Conservation (phyloP, 2,329 filamentous ascomycete genomes). For the Seiridium cupressi region DNA sequence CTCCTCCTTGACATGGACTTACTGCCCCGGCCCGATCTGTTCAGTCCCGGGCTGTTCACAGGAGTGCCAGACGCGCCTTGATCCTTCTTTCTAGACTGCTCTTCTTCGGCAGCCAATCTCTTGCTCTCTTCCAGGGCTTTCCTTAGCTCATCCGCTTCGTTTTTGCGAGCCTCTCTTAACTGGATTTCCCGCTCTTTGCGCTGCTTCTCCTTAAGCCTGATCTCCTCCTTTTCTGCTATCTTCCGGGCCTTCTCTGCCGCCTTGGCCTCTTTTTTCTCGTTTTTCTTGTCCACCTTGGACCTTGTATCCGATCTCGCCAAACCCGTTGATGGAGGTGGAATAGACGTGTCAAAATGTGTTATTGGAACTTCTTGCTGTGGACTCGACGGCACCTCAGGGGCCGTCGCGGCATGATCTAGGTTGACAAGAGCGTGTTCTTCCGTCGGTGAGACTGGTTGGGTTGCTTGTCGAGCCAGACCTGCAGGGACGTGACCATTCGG, state of each 20-base stretch:
- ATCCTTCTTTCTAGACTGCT: conserved; percentile 50
- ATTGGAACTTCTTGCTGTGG: conserved; percentile 24
- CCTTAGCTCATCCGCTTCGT: conserved; percentile 52
- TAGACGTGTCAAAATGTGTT: conserved; percentile 22
- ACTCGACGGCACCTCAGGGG: conserved; percentile 40
- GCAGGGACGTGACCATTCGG: conserved; percentile 37
- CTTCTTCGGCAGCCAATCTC: conserved; percentile 50
- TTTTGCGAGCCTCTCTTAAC: conserved; percentile 36
- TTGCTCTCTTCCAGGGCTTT: conserved; percentile 59
- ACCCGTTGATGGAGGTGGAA: conserved; percentile 14
- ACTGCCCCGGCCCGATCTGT: conserved; percentile 67
- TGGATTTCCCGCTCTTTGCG: conserved; percentile 33
- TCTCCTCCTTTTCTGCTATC: conserved; percentile 43
- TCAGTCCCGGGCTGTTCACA: conserved; percentile 46
- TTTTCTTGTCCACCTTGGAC: conserved; percentile 61
- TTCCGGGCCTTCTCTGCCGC: conserved; percentile 49
- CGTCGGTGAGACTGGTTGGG: conserved; percentile 44
- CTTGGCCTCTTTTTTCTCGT: conserved; percentile 68
- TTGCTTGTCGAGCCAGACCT: conserved; percentile 48
- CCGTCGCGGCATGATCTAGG: conserved; percentile 66
- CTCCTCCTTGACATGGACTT: conserved; percentile 79
- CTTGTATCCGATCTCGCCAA: conserved; percentile 30
- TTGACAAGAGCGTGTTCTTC: conserved; percentile 53
- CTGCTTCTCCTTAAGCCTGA: conserved; percentile 43
- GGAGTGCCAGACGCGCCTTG: conserved; percentile 43